Evolutionary conservation across 176 grass and related monocot genomes (phyloP).

Genomic region (Paspalum vaginatum): DNA sequence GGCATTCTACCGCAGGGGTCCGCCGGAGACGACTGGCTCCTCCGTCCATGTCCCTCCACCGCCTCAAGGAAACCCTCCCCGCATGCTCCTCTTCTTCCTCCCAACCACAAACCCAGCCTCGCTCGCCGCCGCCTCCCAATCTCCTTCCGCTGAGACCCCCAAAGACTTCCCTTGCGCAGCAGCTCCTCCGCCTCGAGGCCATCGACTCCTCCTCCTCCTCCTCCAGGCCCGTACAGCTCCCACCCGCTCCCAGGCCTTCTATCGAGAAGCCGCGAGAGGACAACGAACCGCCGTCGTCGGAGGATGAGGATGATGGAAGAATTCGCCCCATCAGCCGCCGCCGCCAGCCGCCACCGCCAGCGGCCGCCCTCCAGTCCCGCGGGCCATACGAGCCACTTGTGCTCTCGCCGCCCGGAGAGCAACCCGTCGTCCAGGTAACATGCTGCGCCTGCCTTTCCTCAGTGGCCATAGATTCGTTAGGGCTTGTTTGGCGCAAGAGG

Average conservation of each 20-base stretch:
- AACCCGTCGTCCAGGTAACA: conserved; percentile 70
- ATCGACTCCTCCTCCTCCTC: conserved; percentile 16
- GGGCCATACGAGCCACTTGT: conserved; percentile 84
- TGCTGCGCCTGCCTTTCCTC: background rate
- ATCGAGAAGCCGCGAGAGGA: conserved; percentile 12
- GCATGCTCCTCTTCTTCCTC: conserved; percentile 30
- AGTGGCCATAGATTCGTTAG: background rate
- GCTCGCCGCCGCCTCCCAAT: conserved; percentile 17
- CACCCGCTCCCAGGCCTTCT: conserved; percentile 20
- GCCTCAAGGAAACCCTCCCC: conserved; percentile 69
- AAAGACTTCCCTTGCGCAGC: conserved; percentile 72
- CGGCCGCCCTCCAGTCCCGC: conserved; percentile 38
- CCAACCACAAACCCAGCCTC: conserved; percentile 19
- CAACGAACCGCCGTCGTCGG: background rate
- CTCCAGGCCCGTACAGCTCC: background rate
- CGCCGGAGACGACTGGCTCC: background rate
- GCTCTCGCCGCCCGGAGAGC: conserved; percentile 61
- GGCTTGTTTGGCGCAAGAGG: background rate
- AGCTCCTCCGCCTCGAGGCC: conserved; percentile 74
- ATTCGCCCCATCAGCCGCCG: conserved; percentile 14
- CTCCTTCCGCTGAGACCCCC: conserved; percentile 58
- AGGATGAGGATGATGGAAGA: conserved; percentile 22
- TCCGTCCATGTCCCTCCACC: conserved; percentile 61
- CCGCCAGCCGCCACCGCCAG: conserved; percentile 38
- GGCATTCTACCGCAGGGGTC: background rate